Evolutionary conservation across 2,329 filamentous ascomycete genomes (phyloP).

Genomic region (Pezicula neosporulosa): DNA sequence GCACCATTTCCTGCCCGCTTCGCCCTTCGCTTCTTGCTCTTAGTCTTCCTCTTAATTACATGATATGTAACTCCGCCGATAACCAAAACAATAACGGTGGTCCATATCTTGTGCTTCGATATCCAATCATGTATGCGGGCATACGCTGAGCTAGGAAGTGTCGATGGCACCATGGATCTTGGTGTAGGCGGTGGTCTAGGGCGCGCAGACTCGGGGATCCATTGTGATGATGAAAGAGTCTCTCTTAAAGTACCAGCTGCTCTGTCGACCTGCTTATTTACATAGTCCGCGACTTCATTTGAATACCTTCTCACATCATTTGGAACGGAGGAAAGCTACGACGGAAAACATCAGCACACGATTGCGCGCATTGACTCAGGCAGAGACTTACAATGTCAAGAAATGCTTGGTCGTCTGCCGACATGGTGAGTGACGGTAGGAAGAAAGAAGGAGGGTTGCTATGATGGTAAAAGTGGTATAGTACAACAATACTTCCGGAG

Average conservation of each 20-base stretch:
- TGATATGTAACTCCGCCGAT: conserved; percentile 60
- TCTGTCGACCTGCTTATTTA: conserved; percentile 77
- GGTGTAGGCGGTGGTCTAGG: conserved; percentile 47
- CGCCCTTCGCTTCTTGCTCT: conserved; percentile 66
- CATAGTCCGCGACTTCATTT: conserved; percentile 69
- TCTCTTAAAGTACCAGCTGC: conserved; percentile 70
- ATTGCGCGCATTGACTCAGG: not conserved
- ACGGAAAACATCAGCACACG: conserved; percentile 1
- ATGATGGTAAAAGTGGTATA: not conserved
- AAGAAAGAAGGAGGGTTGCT: not conserved
- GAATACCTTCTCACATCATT: conserved; percentile 70
- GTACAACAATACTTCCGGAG: too few relatives aligned
- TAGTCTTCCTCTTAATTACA: conserved; percentile 50
- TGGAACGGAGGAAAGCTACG: conserved; percentile 52
- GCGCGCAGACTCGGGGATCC: conserved; percentile 69
- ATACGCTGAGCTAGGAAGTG: conserved; percentile 28
- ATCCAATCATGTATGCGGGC: conserved; percentile 70
- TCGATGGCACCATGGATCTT: conserved; percentile 22
- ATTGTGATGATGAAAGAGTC: conserved; percentile 61
- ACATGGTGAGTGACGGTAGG: conserved; percentile 53
- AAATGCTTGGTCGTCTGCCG: conserved; percentile 75
- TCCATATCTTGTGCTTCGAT: conserved; percentile 66
- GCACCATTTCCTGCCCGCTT: conserved; percentile 78
- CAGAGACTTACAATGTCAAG: conserved; percentile 65
- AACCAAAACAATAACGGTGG: conserved; percentile 67